These are phyloP conservation scores for Brassica juncea DNA, from an alignment of 345 rosid genomes.

Conservation along the genomic window DNA sequence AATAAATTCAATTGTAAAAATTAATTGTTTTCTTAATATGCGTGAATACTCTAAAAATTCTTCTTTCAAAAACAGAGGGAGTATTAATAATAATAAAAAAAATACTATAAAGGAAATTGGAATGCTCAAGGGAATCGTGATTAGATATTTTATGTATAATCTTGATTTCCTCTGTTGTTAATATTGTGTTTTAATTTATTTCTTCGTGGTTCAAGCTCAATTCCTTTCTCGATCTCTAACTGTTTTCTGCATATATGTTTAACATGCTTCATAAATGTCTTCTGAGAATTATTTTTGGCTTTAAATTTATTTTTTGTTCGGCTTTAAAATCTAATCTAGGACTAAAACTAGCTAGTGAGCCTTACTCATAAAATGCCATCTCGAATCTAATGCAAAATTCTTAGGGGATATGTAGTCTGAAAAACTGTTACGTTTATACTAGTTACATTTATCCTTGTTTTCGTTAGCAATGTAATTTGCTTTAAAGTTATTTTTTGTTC, in stretches of 20 bases:
- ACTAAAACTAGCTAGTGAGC: background rate
- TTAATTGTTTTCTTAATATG: too few relatives aligned
- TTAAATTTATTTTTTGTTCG: background rate
- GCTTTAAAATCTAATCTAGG: background rate
- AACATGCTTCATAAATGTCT: background rate
- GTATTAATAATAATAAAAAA: background rate
- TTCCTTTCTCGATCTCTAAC: background rate
- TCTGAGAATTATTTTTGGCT: background rate
- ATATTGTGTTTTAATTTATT: background rate
- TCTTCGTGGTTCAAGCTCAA: background rate
- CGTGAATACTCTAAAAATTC: too few relatives aligned
- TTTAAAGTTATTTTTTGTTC: too few relatives aligned
- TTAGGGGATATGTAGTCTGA: too few relatives aligned
- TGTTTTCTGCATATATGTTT: background rate
- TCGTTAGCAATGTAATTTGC: too few relatives aligned
- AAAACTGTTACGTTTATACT: too few relatives aligned
- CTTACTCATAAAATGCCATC: background rate
- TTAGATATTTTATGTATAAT: constrained; percentile 4
- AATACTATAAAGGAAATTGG: constrained; percentile 10
- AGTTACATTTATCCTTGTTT: too few relatives aligned
- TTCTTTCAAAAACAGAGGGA: too few relatives aligned
- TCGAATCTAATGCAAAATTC: background rate
- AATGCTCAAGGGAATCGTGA: constrained; percentile 15
- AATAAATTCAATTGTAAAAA: too few relatives aligned
- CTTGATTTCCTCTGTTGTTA: constrained; percentile 32